These are phyloP conservation scores for Salisapilia sapeloensis DNA, from an alignment of 352 stramenopile species.

Conservation along the genomic window DNA sequence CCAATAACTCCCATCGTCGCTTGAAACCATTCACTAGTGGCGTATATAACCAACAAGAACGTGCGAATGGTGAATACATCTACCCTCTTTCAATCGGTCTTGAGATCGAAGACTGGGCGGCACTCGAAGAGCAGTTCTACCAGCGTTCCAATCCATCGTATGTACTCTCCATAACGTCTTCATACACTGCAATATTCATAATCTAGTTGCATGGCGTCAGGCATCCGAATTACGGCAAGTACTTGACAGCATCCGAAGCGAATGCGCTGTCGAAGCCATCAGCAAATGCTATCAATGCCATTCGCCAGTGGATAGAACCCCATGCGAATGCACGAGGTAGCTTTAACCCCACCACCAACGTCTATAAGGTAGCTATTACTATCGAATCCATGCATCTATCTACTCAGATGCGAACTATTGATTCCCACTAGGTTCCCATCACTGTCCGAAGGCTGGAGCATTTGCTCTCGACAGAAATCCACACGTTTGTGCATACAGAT, in stretches of 20 bases:
- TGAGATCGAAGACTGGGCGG: conserved; percentile 21
- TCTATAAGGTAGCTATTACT: conserved; percentile 11
- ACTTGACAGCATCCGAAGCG: conserved; percentile 19
- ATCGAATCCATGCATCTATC: conserved; percentile 4
- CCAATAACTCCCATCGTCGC: too few relatives aligned
- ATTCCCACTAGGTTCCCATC: conserved; percentile 9
- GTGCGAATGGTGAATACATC: too few relatives aligned
- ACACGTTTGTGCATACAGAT: conserved; percentile 14
- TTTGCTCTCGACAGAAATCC: conserved; percentile 28
- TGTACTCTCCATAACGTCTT: conserved; percentile 4
- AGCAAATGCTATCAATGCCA: conserved; percentile 19
- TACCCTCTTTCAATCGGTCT: conserved; percentile 41
- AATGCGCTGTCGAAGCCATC: conserved; percentile 21
- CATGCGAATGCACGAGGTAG: conserved; percentile 2
- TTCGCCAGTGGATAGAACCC: conserved; percentile 26
- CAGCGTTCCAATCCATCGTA: conserved; percentile 35
- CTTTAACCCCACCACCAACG: conserved; percentile 25
- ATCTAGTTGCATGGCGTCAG: conserved; percentile 8
- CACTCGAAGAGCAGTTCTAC: conserved; percentile 31
- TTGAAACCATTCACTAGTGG: too few relatives aligned
- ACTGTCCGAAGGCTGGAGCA: conserved; percentile 24
- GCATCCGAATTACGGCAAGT: conserved; percentile 25
- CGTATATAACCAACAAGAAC: too few relatives aligned
- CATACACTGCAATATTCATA: not conserved
- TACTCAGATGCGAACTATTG: conserved; percentile 2